phyloP scores from a whole-genome alignment of 768 basidiomycete genomes.

The Lentinula guzmanii region DNA sequence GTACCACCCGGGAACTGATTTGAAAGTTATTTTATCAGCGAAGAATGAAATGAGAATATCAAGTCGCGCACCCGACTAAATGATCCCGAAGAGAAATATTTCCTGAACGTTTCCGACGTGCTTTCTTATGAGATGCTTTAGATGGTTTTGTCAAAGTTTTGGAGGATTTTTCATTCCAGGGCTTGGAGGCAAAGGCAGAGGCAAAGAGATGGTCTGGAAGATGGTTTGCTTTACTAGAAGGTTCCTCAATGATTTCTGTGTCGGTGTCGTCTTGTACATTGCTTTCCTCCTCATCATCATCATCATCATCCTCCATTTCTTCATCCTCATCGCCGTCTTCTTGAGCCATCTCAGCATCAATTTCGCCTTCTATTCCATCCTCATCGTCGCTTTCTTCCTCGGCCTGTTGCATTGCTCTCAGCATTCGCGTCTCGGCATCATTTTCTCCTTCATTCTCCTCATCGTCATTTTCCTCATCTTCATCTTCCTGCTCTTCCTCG shows the following conservation, averaged over 20 bases:
- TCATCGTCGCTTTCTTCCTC: background rate
- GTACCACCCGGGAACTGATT: background rate
- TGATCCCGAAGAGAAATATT: background rate
- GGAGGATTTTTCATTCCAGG: background rate
- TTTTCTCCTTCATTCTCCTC: background rate
- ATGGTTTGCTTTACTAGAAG: background rate
- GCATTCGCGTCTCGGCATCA: background rate
- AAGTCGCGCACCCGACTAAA: background rate
- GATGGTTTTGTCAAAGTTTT: background rate
- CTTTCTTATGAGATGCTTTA: background rate
- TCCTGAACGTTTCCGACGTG: background rate
- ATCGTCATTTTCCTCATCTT: background rate
- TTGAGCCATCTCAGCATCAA: background rate
- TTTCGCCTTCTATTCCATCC: background rate
- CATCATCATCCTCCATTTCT: background rate
- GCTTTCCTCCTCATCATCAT: background rate
- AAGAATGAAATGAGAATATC: background rate
- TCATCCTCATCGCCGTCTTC: background rate
- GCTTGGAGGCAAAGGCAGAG: background rate
- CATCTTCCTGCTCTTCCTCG: background rate
- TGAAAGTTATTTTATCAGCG: background rate
- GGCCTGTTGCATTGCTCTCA: background rate
- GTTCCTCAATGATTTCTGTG: background rate
- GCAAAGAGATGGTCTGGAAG: conserved; percentile 3
- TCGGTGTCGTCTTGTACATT: background rate